phyloP scores from a whole-genome alignment of 441 rosid genomes.

The Hura crepitans region DNA sequence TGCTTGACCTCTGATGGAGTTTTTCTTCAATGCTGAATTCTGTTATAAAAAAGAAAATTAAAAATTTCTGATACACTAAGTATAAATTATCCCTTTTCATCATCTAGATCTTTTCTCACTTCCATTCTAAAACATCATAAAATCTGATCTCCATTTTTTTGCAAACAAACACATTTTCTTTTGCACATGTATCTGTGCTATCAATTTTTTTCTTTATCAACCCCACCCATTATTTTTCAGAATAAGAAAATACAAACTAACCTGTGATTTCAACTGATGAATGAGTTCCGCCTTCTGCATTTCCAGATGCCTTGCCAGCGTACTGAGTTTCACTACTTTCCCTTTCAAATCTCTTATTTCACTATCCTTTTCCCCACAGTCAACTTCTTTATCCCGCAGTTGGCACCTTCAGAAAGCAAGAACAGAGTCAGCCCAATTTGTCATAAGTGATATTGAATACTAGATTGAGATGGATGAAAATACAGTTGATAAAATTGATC shows the following conservation, averaged over 20 bases:
- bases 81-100: neutral
- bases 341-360: slow-evolving; percentile 71
- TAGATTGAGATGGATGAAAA: neutral
- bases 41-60: slow-evolving; percentile 25
- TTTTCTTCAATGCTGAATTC: slow-evolving; percentile 45
- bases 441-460: neutral
- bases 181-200: neutral
- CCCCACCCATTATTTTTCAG: neutral
- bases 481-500: neutral
- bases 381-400: slow-evolving; percentile 76
- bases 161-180: neutral
- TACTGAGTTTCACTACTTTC: slow-evolving; percentile 60
- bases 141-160: neutral
- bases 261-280: slow-evolving; percentile 67
- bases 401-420: slow-evolving; percentile 49
- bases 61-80: neutral
- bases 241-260: slow-evolving; percentile 27
- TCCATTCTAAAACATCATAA: neutral
- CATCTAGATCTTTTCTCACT: neutral
- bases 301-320: slow-evolving; percentile 57
- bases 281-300: slow-evolving; percentile 60
- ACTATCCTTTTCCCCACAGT: slow-evolving; percentile 67
- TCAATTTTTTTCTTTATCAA: neutral
- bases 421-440: neutral
- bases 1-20: slow-evolving; percentile 24